phyloP scores from a whole-genome alignment of 2,329 filamentous ascomycete genomes.

The Fusarium protoensiforme region DNA sequence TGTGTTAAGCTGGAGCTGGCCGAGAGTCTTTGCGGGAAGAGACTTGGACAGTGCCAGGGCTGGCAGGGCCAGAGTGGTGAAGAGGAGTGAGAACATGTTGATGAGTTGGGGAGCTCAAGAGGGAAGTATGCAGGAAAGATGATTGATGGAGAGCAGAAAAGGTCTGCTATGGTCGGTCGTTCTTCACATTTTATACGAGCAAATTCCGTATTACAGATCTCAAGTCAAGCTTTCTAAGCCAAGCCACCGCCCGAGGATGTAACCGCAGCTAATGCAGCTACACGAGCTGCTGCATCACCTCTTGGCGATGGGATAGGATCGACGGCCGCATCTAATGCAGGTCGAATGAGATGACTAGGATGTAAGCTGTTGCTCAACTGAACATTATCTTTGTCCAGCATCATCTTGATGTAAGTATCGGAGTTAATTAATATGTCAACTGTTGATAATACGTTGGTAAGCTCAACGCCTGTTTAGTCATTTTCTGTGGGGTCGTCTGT shows the following conservation, averaged over 20 bases:
- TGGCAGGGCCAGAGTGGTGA: neutral
- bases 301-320: neutral
- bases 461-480: neutral
- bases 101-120: neutral
- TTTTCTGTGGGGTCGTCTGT: neutral
- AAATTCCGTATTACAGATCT: neutral
- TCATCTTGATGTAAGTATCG: neutral
- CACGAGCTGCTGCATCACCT: neutral
- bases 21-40: conserved; percentile 14
- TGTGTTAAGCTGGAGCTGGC: conserved; percentile 19
- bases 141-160: neutral
- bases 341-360: neutral
- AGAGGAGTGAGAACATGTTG: conserved; percentile 11
- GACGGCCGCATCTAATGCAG: neutral
- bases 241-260: neutral
- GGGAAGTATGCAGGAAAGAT: neutral
- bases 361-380: neutral
- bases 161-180: neutral
- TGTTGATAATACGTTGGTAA: neutral
- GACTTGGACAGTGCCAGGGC: conserved; percentile 11
- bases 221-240: neutral
- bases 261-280: neutral
- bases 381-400: neutral
- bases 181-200: neutral
- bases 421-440: neutral